Percentiles rank a stretch among this genome's conserved stretches.
phyloP scores from a whole-genome alignment of 2,329 filamentous ascomycete species.

The Arthroderma uncinatum region DNA sequence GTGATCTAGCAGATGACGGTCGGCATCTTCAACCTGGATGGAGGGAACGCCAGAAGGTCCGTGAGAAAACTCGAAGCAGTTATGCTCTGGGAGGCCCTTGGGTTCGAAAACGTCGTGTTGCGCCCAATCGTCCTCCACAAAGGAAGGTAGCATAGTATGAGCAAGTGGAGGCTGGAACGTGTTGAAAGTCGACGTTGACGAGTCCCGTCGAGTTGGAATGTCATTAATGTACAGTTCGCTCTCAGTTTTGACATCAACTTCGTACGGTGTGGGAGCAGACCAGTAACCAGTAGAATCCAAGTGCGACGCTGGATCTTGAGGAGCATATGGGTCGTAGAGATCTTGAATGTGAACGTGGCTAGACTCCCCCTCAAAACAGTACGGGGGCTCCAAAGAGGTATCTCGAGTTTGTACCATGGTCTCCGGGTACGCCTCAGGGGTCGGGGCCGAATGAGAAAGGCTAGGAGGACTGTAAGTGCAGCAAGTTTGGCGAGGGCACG shows the following conservation, averaged over 20 bases:
- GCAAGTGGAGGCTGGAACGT: conserved; percentile 72
- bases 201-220: conserved; percentile 72
- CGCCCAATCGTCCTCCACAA: conserved; percentile 58
- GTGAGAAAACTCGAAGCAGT: conserved; percentile 74
- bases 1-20: conserved; percentile 77
- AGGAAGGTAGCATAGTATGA: conserved; percentile 54
- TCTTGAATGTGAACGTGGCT: conserved; percentile 51
- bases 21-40: conserved; percentile 70
- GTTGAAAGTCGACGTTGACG: conserved; percentile 82
- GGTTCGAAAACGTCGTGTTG: conserved; percentile 57
- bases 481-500: conserved; percentile 28
- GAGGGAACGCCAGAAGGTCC: conserved; percentile 34
- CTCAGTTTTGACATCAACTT: conserved; percentile 93
- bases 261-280: conserved; percentile 60
- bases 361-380: conserved; percentile 54
- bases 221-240: conserved; percentile 89
- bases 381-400: conserved; percentile 69
- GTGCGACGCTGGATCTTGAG: conserved; percentile 38
- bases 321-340: conserved; percentile 32
- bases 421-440: conserved; percentile 69
- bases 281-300: conserved; percentile 52
- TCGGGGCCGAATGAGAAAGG: conserved; percentile 69
- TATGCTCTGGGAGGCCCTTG: conserved; percentile 57
- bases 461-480: conserved; percentile 57
- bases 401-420: conserved; percentile 59